A percentile compares a stretch with the other conserved stretches of the same genome.
Evolutionary conservation across 2,329 filamentous ascomycete species (phyloP).

Genomic region (Trichoderma pleuroti): DNA sequence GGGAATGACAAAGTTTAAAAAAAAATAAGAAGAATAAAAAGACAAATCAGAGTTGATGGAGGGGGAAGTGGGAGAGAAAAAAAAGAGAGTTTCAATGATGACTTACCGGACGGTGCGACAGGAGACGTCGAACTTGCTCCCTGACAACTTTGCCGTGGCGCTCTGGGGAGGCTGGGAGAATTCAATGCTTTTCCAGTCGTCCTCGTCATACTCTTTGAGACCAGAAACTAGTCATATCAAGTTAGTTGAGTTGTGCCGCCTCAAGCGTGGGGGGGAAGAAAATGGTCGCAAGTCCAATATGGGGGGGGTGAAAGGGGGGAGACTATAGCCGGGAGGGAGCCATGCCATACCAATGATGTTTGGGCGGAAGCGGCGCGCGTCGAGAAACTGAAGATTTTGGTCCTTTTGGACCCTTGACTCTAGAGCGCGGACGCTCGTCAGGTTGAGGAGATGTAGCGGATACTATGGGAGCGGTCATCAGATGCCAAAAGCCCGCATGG

Average conservation of each 20-base stretch:
- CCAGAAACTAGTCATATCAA: slow-evolving; percentile 50
- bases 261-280: background rate
- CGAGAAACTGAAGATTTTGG: slow-evolving; percentile 48
- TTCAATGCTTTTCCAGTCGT: slow-evolving; percentile 62
- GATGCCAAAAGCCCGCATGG: background rate
- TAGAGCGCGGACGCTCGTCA: slow-evolving; percentile 61
- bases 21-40: background rate
- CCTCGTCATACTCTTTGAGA: slow-evolving; percentile 62
- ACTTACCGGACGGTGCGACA: slow-evolving; percentile 62
- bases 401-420: slow-evolving; percentile 54
- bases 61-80: background rate
- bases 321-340: background rate
- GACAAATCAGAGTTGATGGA: background rate
- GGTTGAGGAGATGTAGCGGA: slow-evolving; percentile 64
- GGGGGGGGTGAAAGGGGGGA: background rate
- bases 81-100: slow-evolving; percentile 8
- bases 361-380: slow-evolving; percentile 63
- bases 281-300: background rate
- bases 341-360: slow-evolving; percentile 62
- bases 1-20: slow-evolving; percentile 1
- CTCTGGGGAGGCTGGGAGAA: slow-evolving; percentile 45
- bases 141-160: slow-evolving; percentile 25
- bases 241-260: background rate
- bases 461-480: slow-evolving; percentile 46
- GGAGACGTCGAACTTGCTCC: slow-evolving; percentile 49